These are phyloP conservation scores for Adansonia grandidieri DNA, from an alignment of 441 rosid genomes.

Conservation along the genomic window DNA sequence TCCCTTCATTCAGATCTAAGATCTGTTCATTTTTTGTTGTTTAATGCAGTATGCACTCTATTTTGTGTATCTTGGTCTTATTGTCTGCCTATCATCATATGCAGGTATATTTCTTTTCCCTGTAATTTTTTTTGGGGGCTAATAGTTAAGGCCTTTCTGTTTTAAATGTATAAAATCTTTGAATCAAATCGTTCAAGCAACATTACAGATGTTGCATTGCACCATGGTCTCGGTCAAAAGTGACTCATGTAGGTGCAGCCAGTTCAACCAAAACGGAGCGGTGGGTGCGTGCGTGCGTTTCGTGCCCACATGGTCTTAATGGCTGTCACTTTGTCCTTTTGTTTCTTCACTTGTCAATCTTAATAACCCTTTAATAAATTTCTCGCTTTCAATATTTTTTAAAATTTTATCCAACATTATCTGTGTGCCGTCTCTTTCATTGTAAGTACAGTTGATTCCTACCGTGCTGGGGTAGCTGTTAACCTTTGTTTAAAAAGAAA, in stretches of 20 bases:
- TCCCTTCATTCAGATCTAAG: constrained; percentile 47
- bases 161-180: constrained; percentile 19
- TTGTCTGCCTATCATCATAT: constrained; percentile 93
- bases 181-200: constrained; percentile 16
- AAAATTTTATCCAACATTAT: constrained; percentile 10
- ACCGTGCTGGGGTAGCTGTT: neutral
- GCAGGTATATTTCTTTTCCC: constrained; percentile 59
- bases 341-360: constrained; percentile 36
- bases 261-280: constrained; percentile 36
- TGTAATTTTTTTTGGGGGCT: constrained; percentile 16
- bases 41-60: constrained; percentile 85
- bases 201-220: constrained; percentile 10
- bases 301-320: constrained; percentile 55
- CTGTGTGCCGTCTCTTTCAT: constrained; percentile 34
- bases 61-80: constrained; percentile 92
- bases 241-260: constrained; percentile 30
- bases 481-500: neutral
- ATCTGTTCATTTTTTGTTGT: constrained; percentile 34
- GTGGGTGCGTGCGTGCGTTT: constrained; percentile 31
- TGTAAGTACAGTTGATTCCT: neutral
- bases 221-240: constrained; percentile 26
- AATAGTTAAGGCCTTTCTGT: constrained; percentile 6
- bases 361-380: constrained; percentile 1
- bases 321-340: constrained; percentile 43
- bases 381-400: neutral